Conservation (phyloP, 345 rosid species). For the Corchorus olitorius region DNA sequence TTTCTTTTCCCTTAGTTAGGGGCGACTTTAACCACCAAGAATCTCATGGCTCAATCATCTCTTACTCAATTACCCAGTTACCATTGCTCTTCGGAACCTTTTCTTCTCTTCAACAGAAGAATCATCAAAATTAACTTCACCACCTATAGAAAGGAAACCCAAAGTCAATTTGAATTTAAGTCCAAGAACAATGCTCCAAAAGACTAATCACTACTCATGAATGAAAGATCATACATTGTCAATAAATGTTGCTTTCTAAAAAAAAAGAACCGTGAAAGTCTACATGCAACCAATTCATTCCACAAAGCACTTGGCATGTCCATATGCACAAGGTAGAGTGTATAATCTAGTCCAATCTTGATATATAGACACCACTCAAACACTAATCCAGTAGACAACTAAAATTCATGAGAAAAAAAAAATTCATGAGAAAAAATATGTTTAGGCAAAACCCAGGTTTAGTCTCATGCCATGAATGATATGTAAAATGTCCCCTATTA, state of each 20-base stretch:
- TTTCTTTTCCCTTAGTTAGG: no score
- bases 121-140: conserved; percentile 59
- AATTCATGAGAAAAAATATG: background rate
- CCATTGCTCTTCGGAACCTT: conserved; percentile 77
- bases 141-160: conserved; percentile 40
- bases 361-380: background rate
- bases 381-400: background rate
- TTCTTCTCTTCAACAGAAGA: conserved; percentile 74
- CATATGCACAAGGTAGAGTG: no score
- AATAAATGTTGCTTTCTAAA: no score
- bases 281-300: no score
- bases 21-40: conserved; percentile 93
- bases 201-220: no score
- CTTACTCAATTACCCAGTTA: conserved; percentile 85
- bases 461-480: background rate
- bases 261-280: no score
- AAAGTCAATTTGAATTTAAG: background rate
- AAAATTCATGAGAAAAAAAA: no score
- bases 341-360: no score
- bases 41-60: conserved; percentile 83
- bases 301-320: no score
- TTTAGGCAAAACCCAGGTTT: background rate
- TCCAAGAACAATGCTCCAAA: no score
- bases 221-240: no score
- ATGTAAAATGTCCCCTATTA: background rate